Conservation (phyloP, 805 yeast genomes). For the Geotrichum ghanense region DNA sequence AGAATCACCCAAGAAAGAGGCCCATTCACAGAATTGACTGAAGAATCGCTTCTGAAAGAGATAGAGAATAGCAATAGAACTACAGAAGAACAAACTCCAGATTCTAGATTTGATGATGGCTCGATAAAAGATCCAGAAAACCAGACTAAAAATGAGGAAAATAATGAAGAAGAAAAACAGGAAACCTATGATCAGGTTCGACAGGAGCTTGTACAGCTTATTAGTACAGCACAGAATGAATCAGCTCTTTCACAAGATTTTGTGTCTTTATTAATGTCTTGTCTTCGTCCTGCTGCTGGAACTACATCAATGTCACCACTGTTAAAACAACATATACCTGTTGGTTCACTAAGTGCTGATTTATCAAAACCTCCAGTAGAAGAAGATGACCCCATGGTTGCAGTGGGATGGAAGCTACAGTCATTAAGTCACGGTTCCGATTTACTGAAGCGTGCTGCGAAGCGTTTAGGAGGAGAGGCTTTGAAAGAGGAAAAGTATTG, state of each 20-base stretch:
- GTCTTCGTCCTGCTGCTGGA: slow-evolving; percentile 77
- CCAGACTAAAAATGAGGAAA: neutral
- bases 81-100: slow-evolving; percentile 3
- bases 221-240: slow-evolving; percentile 66
- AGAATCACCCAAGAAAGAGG: slow-evolving; percentile 49
- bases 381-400: slow-evolving; percentile 30
- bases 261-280: slow-evolving; percentile 69
- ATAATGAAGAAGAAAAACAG: neutral
- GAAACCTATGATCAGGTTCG: slow-evolving; percentile 7
- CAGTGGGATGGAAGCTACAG: slow-evolving; percentile 78
- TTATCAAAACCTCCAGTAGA: slow-evolving; percentile 14
- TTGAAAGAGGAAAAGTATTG: slow-evolving; percentile 57
- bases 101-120: neutral
- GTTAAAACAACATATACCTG: slow-evolving; percentile 58
- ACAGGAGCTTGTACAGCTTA: slow-evolving; percentile 15
- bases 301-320: slow-evolving; percentile 81
- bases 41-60: slow-evolving; percentile 39
- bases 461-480: slow-evolving; percentile 42
- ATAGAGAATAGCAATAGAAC: slow-evolving; percentile 20
- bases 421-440: slow-evolving; percentile 47
- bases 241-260: slow-evolving; percentile 81
- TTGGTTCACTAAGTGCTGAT: slow-evolving; percentile 51
- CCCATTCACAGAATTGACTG: slow-evolving; percentile 48
- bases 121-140: neutral
- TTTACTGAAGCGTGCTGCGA: slow-evolving; percentile 40